Evolutionary conservation across 805 yeast genomes (phyloP), one percentile per base, ranked within the genome.

Genomic region (Lachancea waltii): DNA sequence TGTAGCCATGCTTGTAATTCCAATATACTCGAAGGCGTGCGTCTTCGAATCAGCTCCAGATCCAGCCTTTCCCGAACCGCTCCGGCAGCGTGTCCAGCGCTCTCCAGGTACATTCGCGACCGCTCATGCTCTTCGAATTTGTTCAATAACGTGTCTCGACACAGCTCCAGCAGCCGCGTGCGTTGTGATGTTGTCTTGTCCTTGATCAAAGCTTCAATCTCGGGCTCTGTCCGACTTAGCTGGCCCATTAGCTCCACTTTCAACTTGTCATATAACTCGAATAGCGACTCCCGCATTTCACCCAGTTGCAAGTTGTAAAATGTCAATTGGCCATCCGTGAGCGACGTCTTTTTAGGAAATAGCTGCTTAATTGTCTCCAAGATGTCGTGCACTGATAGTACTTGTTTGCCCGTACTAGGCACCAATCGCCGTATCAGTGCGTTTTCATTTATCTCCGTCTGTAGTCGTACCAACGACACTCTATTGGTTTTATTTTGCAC

Each of bases 391-490:
- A 58, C 57, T 28, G 50, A 57, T 10, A 56, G 44, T 27, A 54
- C 55, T n/a, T 23, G 42, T 11, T 39, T 45, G 24, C 50, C 53
- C 19, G 47, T 51, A 9, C 42, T 35, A 10, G 47, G 40, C 9
- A 48, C 44, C 25, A 58, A 42, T 33, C 45, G 49, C 32, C 48
- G 49, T 17, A 57, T 44, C 30, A 58, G 39, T 5, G 52, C 38
- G 43, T 54, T 58, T 36, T 55, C 57, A 30, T 58, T 61, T 23
- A 56, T 48, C 36, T 58, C 64, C 36, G 56, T 58, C 7, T 60
- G 54, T 23, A 59, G 35, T 31, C 57, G 51, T 5, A 59, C 60
- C 36, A 59, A 40, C 8, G 63, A 58, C 9, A 59, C 51, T 28
- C 54, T 51, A 31, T 48, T 51, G 35, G 46, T 45, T 10, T 39